Evolutionary conservation across 2,329 filamentous ascomycete species (phyloP), one percentile per base, ranked within the genome.

Genomic region (Calonectria montana): DNA sequence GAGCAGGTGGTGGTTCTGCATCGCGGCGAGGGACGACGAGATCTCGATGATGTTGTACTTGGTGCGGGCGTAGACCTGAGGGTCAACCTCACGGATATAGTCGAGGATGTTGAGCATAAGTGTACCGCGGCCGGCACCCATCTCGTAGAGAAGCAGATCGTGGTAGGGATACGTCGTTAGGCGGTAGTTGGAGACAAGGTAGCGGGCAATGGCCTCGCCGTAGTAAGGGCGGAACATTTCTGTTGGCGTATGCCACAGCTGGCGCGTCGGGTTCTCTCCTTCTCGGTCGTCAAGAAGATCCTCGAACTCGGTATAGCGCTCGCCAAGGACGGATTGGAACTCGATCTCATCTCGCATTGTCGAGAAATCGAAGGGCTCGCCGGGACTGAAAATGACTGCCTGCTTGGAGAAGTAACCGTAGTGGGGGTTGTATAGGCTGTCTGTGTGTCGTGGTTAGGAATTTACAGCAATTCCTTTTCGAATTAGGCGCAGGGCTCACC

Each of bases 101-200:
- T 99, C 96, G 73, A 99, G 89, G 70, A 99, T 96, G 83, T 99
- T 99, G 81, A 97, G 89, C 97, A 99, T 99, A 81, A 99, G 90
- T 0, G 97, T 99, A 74, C 97, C 97, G 79, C 98, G 96, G 78
- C 97, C 97, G 45, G 97, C 97, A 65, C 97, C 97, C 94, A 99
- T 97, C 83, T 99, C 97, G 89, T 98, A 99, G 83, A 99, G 97
- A 79, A 97, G 94, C 65, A 99, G 90, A 84, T 99, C 97, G 84
- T 98, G 93, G 87, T 98, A 98, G 2, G 97, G 97, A 82, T 97
- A 98, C 68, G 95, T 91, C 53, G 94, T 94, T 82, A 98, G 91
- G 82, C 97, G 95, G 89, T 99, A 99, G 86, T 99, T 98, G 76
- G 94, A 93, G 76, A 98, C 92, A 53, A 99, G 91, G 83, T 98